Evolutionary conservation across 2,329 filamentous ascomycete species (phyloP).

Genomic region (Rhynchosporium agropyri): DNA sequence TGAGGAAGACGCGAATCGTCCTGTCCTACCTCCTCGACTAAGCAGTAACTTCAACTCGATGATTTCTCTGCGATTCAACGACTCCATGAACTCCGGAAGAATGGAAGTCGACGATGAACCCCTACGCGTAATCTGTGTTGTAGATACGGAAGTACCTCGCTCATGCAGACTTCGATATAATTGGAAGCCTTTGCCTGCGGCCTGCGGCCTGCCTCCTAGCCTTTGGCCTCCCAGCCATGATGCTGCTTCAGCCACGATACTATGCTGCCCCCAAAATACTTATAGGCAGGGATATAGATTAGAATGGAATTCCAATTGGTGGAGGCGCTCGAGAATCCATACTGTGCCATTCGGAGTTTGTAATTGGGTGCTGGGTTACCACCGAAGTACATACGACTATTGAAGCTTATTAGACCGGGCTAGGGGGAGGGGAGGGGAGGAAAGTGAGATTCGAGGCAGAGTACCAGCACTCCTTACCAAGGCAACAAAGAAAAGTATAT

Average conservation of each 20-base stretch:
- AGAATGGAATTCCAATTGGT: neutral
- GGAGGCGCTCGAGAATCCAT: neutral
- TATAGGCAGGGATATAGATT: slow-evolving; percentile 5
- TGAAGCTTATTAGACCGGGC: neutral
- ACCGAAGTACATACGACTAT: neutral
- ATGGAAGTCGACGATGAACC: neutral
- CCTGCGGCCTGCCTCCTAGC: too few relatives aligned
- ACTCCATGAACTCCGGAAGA: neutral
- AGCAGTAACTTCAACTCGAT: too few relatives aligned
- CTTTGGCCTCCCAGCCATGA: neutral
- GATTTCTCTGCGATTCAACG: too few relatives aligned
- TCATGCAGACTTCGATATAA: slow-evolving; percentile 5
- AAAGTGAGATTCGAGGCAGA: slow-evolving; percentile 8
- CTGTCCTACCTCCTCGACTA: too few relatives aligned
- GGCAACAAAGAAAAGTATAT: neutral
- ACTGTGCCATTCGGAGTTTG: slow-evolving; percentile 1
- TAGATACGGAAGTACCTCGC: slow-evolving; percentile 6
- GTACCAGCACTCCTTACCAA: neutral
- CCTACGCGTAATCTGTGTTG: neutral
- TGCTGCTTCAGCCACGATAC: slow-evolving; percentile 8
- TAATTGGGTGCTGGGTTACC: neutral
- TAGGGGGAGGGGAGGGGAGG: neutral
- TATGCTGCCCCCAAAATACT: neutral
- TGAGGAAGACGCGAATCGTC: too few relatives aligned
- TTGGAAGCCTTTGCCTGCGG: slow-evolving; percentile 8